phyloP scores from a whole-genome alignment of 208 protist genomes.

The Acanthamoeba culbertsoni region DNA sequence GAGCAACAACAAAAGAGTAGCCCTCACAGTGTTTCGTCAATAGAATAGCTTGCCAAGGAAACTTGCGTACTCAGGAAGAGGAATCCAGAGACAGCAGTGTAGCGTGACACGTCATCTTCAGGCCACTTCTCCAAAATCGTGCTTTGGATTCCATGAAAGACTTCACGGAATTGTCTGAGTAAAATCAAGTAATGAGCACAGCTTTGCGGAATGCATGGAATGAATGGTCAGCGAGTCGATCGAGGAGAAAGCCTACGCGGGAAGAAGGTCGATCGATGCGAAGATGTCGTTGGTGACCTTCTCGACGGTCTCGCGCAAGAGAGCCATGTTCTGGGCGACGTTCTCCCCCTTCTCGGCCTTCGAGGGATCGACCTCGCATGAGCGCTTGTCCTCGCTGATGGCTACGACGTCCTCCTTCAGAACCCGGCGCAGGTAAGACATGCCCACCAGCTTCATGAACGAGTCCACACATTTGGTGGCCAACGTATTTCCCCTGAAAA shows the following conservation, averaged over 20 bases:
- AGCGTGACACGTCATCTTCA: neutral
- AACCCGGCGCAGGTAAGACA: neutral
- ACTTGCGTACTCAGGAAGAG: neutral
- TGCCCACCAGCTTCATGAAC: conserved; percentile 28
- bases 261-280: neutral
- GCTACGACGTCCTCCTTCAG: neutral
- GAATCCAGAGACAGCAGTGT: conserved; percentile 7
- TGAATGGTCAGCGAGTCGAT: neutral
- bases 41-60: too few species aligned
- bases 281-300: conserved; percentile 8
- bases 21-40: too few species aligned
- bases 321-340: neutral
- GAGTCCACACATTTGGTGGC: conserved; percentile 1
- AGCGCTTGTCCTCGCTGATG: conserved; percentile 20
- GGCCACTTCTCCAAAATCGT: neutral
- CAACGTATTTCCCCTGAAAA: conserved; percentile 19
- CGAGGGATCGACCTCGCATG: conserved; percentile 24
- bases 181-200: neutral
- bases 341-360: conserved; percentile 20
- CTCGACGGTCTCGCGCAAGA: neutral
- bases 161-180: neutral
- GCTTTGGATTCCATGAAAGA: neutral
- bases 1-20: too few species aligned
- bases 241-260: neutral
- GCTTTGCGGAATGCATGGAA: neutral